Base-by-base conservation (phyloP, 1,284 basidiomycete genomes). In the Rhodotorula sp. region DNA sequence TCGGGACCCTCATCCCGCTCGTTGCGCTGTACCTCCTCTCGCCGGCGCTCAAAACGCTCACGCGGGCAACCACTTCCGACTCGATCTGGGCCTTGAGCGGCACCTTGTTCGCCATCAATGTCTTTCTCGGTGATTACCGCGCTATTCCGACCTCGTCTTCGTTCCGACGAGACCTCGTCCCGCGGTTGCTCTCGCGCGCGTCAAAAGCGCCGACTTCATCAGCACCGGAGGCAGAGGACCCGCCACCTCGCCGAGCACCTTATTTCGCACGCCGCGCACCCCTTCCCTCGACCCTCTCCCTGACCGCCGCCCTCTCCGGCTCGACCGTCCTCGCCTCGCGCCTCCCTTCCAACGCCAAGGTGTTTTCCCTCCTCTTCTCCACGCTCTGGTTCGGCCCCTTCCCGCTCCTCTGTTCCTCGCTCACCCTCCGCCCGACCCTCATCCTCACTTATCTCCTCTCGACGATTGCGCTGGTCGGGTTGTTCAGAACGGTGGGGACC, bases 311-410 rank as follows among this genome's bases (percentile, higher is more conserved):
- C 47, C 89, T 98, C 68, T 95, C 91, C 49, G 92, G 93, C 8
- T 93, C 91, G 21, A 92, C 97, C 58, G 95, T 99, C 49, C 85
- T 99, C 66, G 94, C 94, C 43, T 97, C 94, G 39, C 89, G 97
- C 69, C 85, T 99, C 48, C 83, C 87, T 34, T 88, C 90, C 72
- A 91, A 95, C 80, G 82, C 90, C 52, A 88, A 92, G 54, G 95
- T 97, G 26, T 99, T 98, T 80, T 90, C 92, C 34, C 86, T 95
- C 78, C 84, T 97, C 62, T 91, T 95, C 80, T 89, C 93, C 49
- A 88, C 95, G 61, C 87, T 91, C 77, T 83, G 89, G 31, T 96
- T 97, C 82, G 90, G 91, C 20, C 84, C 95, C 60, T 92, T 93
- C 80, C 93, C 93, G 15, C 85, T 90, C 67, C 83, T 95, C 67